Percentiles rank a stretch among this genome's conserved stretches.
Conservation (phyloP, 805 yeast species). For the Wickerhamomyces canadensis region DNA sequence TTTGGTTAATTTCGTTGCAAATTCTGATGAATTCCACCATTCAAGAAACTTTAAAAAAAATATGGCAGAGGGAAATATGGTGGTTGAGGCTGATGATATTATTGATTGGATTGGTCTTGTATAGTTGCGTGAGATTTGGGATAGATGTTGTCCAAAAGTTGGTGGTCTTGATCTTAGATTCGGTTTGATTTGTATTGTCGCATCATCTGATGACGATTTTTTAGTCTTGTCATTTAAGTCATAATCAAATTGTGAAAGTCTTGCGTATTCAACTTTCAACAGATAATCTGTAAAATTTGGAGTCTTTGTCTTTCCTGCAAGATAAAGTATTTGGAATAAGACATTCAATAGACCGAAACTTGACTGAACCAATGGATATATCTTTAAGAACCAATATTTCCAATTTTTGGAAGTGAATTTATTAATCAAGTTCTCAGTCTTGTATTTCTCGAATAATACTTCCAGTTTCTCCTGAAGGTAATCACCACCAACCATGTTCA, state of each 20-base stretch:
- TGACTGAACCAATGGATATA: constrained; percentile 57
- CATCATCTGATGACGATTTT: constrained; percentile 1
- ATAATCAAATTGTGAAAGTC: constrained; percentile 25
- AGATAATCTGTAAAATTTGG: constrained; percentile 58
- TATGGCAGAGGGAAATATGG: constrained; percentile 74
- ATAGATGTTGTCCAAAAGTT: constrained; percentile 20
- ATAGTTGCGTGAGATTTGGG: constrained; percentile 6
- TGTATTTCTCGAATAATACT: constrained; percentile 52
- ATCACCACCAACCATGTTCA: constrained; percentile 59
- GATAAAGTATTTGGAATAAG: constrained; percentile 52
- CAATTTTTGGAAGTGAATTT: constrained; percentile 28
- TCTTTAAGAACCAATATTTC: constrained; percentile 41
- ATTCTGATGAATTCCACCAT: constrained; percentile 86
- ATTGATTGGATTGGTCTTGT: constrained; percentile 13
- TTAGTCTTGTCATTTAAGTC: constrained; percentile 15
- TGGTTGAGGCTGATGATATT: constrained; percentile 19
- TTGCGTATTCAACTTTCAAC: constrained; percentile 57
- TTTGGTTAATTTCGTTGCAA: constrained; percentile 52
- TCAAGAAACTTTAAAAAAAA: constrained; percentile 79
- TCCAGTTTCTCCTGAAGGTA: constrained; percentile 68
- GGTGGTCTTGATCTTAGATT: constrained; percentile 16
- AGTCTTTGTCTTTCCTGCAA: constrained; percentile 61
- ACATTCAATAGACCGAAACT: constrained; percentile 44
- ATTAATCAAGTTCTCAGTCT: constrained; percentile 52
- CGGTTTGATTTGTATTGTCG: constrained; percentile 1